Evolutionary conservation across 495 filamentous ascomycete species (phyloP).

Genomic region (Daldinia concentrica): DNA sequence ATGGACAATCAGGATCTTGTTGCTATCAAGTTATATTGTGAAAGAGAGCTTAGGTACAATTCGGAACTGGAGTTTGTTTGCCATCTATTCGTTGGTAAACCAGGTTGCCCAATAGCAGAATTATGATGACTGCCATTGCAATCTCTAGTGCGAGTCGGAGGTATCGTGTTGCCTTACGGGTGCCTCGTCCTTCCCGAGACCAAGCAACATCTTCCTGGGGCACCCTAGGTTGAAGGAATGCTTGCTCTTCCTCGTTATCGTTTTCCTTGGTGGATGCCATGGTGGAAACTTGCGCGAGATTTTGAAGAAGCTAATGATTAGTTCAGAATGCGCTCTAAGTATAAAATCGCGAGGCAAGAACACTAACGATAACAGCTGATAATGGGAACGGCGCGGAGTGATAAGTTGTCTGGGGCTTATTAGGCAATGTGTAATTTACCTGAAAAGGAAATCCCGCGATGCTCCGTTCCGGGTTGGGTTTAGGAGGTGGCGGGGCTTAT

Average conservation of each 20-base stretch:
- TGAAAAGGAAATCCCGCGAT: constrained; percentile 19
- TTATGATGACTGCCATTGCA: constrained; percentile 38
- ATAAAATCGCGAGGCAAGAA: background rate
- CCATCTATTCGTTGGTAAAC: constrained; percentile 25
- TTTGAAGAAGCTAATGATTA: background rate
- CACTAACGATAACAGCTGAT: background rate
- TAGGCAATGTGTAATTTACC: constrained; percentile 31
- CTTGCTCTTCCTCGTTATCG: constrained; percentile 48
- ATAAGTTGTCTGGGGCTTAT: constrained; percentile 6
- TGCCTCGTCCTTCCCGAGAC: constrained; percentile 12
- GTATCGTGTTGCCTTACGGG: constrained; percentile 15
- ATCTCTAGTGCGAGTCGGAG: constrained; percentile 42
- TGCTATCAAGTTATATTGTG: background rate
- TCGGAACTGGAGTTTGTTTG: constrained; percentile 36
- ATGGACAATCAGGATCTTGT: constrained; percentile 7
- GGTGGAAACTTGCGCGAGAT: constrained; percentile 8
- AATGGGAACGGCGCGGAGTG: background rate
- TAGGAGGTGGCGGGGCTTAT: constrained; percentile 4
- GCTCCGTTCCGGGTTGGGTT: constrained; percentile 40
- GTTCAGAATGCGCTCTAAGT: background rate
- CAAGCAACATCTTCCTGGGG: constrained; percentile 25
- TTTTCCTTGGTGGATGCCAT: constrained; percentile 39
- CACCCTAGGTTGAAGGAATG: constrained; percentile 38
- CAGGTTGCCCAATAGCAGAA: constrained; percentile 16
- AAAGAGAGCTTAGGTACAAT: constrained; percentile 27